Evolutionary conservation across 2,329 filamentous ascomycete genomes (phyloP).

Genomic region (Diaporthe sp.): DNA sequence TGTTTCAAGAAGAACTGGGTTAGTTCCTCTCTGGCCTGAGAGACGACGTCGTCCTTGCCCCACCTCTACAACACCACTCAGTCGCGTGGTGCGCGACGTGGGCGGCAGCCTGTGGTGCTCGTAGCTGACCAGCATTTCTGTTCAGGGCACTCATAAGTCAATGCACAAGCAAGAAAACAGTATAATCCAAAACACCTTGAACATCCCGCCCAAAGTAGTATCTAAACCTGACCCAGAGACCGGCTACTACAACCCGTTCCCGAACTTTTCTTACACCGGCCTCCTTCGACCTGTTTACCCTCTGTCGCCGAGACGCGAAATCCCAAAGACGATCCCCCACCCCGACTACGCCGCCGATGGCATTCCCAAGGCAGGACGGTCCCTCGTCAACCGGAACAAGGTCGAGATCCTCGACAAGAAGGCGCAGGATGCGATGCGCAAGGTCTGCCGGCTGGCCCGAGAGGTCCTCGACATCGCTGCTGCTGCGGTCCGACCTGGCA

Average conservation of each 20-base stretch:
- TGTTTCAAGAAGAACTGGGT: constrained; percentile 99
- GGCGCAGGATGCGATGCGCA: constrained; percentile 79
- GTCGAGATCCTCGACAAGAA: constrained; percentile 81
- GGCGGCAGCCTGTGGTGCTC: not conserved
- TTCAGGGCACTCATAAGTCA: constrained; percentile 84
- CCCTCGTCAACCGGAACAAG: constrained; percentile 80
- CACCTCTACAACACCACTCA: constrained; percentile 1
- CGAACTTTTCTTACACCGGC: constrained; percentile 87
- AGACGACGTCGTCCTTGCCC: not conserved
- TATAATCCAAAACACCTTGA: constrained; percentile 76
- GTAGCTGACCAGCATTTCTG: constrained; percentile 41
- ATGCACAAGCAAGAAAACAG: constrained; percentile 85
- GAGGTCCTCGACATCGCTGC: constrained; percentile 83
- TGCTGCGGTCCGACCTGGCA: constrained; percentile 75
- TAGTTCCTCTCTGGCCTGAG: constrained; percentile 53
- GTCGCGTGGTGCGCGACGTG: not conserved
- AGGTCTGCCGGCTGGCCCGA: constrained; percentile 77
- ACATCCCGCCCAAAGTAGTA: constrained; percentile 81
- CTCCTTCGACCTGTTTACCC: constrained; percentile 88
- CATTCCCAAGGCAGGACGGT: constrained; percentile 73
- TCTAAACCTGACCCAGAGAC: constrained; percentile 94
- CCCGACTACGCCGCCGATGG: constrained; percentile 93
- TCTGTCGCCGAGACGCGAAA: constrained; percentile 77
- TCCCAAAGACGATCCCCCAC: constrained; percentile 84
- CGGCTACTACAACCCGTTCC: constrained; percentile 93